A percentile compares a stretch with the other conserved stretches of the same genome.
Conservation (phyloP, 2,329 filamentous ascomycete species). For the Arthrobotrys iridis region DNA sequence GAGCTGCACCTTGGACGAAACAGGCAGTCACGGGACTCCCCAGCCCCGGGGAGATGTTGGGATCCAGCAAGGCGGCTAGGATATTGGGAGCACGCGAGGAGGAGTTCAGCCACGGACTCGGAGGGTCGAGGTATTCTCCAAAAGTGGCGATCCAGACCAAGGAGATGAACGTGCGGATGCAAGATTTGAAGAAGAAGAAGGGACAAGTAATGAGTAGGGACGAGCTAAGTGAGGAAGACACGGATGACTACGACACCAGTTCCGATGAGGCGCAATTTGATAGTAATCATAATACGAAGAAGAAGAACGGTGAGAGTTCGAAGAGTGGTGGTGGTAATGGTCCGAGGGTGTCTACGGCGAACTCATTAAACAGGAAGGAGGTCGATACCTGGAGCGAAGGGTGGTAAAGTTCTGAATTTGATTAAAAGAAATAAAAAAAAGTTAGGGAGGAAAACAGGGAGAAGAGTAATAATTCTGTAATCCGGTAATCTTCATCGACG, state of each 20-base stretch:
- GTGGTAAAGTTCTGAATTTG: conserved; percentile 16
- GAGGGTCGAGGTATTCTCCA: conserved; percentile 42
- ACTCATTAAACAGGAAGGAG: conserved; percentile 37
- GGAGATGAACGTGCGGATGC: conserved; percentile 38
- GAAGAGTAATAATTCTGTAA: conserved; percentile 1
- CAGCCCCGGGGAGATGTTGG: conserved; percentile 38
- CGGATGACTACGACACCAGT: conserved; percentile 33
- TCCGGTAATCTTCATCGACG: conserved; percentile 12
- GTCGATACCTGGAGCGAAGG: conserved; percentile 53
- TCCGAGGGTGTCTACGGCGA: conserved; percentile 14
- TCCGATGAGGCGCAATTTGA: conserved; percentile 30
- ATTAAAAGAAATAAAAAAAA: neutral
- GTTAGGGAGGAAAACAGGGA: neutral
- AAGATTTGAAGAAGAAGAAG: conserved; percentile 49
- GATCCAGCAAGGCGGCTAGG: conserved; percentile 36
- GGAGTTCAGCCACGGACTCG: conserved; percentile 39
- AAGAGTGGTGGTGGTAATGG: conserved; percentile 26
- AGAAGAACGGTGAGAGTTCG: conserved; percentile 45
- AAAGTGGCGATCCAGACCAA: conserved; percentile 41
- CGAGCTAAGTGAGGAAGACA: conserved; percentile 35
- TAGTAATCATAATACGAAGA: neutral
- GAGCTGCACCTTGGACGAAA: conserved; percentile 16
- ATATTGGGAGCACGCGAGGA: conserved; percentile 44
- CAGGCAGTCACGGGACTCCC: conserved; percentile 34
- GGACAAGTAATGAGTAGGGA: conserved; percentile 35